Percentiles rank a stretch among this genome's conserved stretches.
Conservation (phyloP, 1,139 yeast genomes). For the Nadsonia commutata region DNA sequence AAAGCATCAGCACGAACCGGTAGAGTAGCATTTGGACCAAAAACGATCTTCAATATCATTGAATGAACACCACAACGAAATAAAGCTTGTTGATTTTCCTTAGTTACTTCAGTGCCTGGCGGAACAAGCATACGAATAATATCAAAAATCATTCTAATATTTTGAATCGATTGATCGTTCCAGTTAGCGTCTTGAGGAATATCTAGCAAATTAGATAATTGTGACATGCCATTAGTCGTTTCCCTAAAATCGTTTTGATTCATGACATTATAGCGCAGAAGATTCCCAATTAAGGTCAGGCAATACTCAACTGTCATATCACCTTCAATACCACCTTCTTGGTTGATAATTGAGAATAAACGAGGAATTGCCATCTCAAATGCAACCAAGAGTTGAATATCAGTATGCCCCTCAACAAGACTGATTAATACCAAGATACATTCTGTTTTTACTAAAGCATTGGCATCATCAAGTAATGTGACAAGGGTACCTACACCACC, state of each 20-base stretch:
- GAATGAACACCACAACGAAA: slow-evolving; percentile 49
- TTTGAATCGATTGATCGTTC: slow-evolving; percentile 60
- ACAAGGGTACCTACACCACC: slow-evolving; percentile 30
- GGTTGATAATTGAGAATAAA: slow-evolving; percentile 59
- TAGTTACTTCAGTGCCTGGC: slow-evolving; percentile 57
- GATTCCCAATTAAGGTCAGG: slow-evolving; percentile 53
- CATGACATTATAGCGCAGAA: slow-evolving; percentile 71
- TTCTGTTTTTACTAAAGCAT: slow-evolving; percentile 82
- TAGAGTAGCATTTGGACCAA: slow-evolving; percentile 45
- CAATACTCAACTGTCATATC: slow-evolving; percentile 89
- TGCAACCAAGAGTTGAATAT: slow-evolving; percentile 84
- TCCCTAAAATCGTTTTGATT: slow-evolving; percentile 84
- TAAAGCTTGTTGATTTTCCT: slow-evolving; percentile 47
- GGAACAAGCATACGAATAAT: slow-evolving; percentile 61
- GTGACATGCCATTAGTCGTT: slow-evolving; percentile 52
- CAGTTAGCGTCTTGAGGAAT: slow-evolving; percentile 33
- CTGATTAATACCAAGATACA: slow-evolving; percentile 73
- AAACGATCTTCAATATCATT: slow-evolving; percentile 52
- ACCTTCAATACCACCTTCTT: slow-evolving; percentile 84
- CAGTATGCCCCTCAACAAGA: slow-evolving; percentile 66
- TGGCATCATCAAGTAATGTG: slow-evolving; percentile 47
- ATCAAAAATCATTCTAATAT: slow-evolving; percentile 52
- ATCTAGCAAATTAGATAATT: slow-evolving; percentile 41
- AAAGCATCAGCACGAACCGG: slow-evolving; percentile 52
- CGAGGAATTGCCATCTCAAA: slow-evolving; percentile 86